Percentiles rank a stretch among this genome's conserved stretches.
Conservation (phyloP, 352 stramenopile species). For the Salisapilia sapeloensis region DNA sequence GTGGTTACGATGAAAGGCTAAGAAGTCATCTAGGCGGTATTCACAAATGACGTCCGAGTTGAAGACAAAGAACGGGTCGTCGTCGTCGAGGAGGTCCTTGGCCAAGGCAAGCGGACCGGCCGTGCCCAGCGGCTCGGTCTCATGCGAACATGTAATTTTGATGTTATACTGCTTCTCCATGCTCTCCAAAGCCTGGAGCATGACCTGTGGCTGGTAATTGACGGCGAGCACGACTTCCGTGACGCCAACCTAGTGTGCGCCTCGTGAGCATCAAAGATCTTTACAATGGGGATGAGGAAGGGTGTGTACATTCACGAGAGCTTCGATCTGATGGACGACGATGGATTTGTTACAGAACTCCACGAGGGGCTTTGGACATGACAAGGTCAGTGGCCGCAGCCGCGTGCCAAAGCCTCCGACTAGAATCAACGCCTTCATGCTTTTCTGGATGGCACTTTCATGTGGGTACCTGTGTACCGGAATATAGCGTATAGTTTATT, state of each 20-base stretch:
- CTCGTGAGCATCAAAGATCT: background rate
- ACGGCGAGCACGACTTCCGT: conserved; percentile 79
- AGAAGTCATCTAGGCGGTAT: conserved; percentile 58
- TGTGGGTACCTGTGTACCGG: too few relatives aligned
- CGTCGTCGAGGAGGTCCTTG: conserved; percentile 63
- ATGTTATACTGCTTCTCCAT: conserved; percentile 82
- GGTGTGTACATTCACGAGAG: conserved; percentile 44
- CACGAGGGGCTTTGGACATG: conserved; percentile 79
- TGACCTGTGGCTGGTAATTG: conserved; percentile 84
- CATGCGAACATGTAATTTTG: conserved; percentile 81
- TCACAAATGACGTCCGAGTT: conserved; percentile 84
- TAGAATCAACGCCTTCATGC: conserved; percentile 85
- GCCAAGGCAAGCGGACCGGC: conserved; percentile 68
- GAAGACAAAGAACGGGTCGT: conserved; percentile 83
- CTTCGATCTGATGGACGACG: conserved; percentile 80
- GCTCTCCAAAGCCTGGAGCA: conserved; percentile 55
- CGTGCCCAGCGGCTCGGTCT: conserved; percentile 71
- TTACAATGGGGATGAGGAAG: background rate
- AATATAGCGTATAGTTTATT: too few relatives aligned
- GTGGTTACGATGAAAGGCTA: conserved; percentile 67
- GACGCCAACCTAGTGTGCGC: conserved; percentile 45
- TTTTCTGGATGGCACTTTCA: too few relatives aligned
- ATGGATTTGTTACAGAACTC: conserved; percentile 88
- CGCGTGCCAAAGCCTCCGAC: conserved; percentile 82
- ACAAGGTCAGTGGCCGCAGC: conserved; percentile 79